Evolutionary conservation across 257 asterid species (phyloP), one percentile per base, ranked within the genome.

Genomic region (Gentiana straminea): DNA sequence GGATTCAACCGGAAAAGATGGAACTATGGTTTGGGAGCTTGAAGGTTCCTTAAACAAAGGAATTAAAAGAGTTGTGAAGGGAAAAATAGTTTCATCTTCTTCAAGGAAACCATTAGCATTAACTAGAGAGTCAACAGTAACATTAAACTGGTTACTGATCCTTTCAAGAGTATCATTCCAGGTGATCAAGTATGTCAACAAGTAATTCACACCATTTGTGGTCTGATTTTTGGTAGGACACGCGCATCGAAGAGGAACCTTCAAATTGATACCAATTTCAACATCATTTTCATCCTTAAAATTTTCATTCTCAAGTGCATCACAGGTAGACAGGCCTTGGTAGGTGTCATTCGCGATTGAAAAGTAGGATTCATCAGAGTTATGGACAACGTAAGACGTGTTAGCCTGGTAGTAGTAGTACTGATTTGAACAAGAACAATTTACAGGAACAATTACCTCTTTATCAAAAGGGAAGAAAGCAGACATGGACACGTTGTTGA

Each of bases 171-270:
- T 55, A 65, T 79, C 85, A 1, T 55, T 49, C 78, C 60, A 49
- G 13, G 74, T 66, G 49, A 83, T 67, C 68, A 79, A 54, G 69
- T 74, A 76, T 1, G 93, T 76, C 44, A 83, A 45, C 66, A 86
- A 56, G 68, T 74, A 81, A 60, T 73, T 73, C 0, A 69, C 58
- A 12, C 85, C 87, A 0, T 71, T 61, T 12, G 24, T 52, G 7
- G 65, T 53, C 68, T 83, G 93, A 54, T 78, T 56, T 41, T 50
- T 51, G 24, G 79, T 59, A 49, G 93, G 95, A 55, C 95, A 86
- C 51, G 93, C 89, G 54, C 95, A 86, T 52, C 87, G 63, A 15
- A 86, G 85, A 2, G 93, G 93, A 13, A 83, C 81, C 37, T 15
- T 56, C 64, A 86, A 60, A 10, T 62, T 64, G 67, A 59, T 13